Conservation (phyloP, 495 filamentous ascomycete genomes). For the Viridothelium virens region DNA sequence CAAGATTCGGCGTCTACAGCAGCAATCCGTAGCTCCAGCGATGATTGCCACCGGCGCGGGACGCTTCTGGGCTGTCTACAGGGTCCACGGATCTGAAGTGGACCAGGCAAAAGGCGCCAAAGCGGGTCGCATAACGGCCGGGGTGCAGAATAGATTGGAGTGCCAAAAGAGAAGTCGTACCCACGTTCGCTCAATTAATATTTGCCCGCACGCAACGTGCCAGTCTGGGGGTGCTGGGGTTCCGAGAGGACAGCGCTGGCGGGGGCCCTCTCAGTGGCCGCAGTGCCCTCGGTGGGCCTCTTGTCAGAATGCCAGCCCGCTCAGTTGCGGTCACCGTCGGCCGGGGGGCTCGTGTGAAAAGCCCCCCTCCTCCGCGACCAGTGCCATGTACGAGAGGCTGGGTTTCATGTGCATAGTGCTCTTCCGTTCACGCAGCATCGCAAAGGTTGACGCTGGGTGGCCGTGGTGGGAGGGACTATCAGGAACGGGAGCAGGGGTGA, state of each 20-base stretch:
- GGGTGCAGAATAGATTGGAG: background rate
- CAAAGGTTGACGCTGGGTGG: background rate
- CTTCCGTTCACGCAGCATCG: slow-evolving; percentile 5
- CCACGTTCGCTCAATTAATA: background rate
- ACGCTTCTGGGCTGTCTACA: slow-evolving; percentile 9
- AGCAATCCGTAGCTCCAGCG: background rate
- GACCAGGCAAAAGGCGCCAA: background rate
- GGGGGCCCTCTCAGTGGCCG: background rate
- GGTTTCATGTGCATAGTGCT: slow-evolving; percentile 6
- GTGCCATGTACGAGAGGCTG: slow-evolving; percentile 5
- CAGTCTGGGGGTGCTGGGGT: background rate
- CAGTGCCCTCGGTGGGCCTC: no score
- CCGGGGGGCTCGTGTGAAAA: background rate
- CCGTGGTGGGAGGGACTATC: background rate
- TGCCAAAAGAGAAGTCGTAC: background rate
- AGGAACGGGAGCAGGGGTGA: slow-evolving; percentile 8
- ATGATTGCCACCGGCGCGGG: slow-evolving; percentile 7
- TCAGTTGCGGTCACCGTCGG: background rate
- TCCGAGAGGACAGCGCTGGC: background rate
- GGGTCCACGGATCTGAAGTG: slow-evolving; percentile 9
- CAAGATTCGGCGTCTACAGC: slow-evolving; percentile 8
- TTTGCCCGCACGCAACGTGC: background rate
- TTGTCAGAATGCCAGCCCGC: background rate
- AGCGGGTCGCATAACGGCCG: slow-evolving; percentile 1
- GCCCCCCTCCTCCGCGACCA: slow-evolving; percentile 4